Percentiles rank a stretch among this genome's conserved stretches.
These are phyloP conservation scores for Chenopodium suecicum DNA, from an alignment of 148 eudicot species.

Conservation along the genomic window DNA sequence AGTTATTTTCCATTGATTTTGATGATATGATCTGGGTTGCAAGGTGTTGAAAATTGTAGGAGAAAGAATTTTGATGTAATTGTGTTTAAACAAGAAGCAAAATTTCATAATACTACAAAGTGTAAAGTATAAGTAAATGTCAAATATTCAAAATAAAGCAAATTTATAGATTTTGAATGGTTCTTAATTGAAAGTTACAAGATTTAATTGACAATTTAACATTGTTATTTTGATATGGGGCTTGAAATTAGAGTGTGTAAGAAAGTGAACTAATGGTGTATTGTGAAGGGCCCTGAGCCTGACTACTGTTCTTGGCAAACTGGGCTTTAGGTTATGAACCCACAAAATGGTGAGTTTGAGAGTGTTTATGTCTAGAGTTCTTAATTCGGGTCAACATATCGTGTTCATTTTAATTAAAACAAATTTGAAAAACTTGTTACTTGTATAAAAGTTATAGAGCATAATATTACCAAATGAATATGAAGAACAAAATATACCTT, in stretches of 20 bases:
- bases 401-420: too few species aligned
- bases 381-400: neutral
- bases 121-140: neutral
- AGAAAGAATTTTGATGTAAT: neutral
- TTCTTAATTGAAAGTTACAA: neutral
- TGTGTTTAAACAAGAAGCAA: neutral
- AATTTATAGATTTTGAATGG: neutral
- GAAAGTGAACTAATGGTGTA: too few species aligned
- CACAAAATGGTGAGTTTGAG: neutral
- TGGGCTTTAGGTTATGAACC: neutral
- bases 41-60: neutral
- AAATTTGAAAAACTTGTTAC: too few species aligned
- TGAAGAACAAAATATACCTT: too few species aligned
- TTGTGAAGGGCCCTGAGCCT: neutral
- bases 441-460: too few species aligned
- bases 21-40: constrained; percentile 25
- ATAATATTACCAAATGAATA: too few species aligned
- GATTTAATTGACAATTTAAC: neutral
- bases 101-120: neutral
- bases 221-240: neutral
- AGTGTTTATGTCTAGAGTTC: neutral
- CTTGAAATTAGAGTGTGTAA: too few species aligned
- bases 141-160: too few species aligned
- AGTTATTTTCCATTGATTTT: constrained; percentile 19
- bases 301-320: neutral